phyloP scores from a whole-genome alignment of 495 filamentous ascomycete species.

The Podospora didyma region DNA sequence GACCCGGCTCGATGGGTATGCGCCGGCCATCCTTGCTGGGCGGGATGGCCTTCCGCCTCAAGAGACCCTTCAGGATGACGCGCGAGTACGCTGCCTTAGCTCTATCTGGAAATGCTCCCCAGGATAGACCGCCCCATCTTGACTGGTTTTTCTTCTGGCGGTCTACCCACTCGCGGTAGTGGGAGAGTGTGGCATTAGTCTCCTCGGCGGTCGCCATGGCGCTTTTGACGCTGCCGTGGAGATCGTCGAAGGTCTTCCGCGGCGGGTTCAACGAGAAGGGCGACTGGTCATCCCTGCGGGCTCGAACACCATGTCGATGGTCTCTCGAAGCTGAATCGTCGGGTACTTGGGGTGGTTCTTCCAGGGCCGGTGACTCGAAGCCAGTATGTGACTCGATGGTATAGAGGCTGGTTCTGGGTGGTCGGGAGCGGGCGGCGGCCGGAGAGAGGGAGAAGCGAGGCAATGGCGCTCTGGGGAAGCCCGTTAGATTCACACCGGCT shows the following conservation, averaged over 20 bases:
- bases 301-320: background rate
- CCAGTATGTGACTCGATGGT: slow-evolving; percentile 26
- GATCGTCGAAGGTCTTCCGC: slow-evolving; percentile 22
- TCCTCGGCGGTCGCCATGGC: slow-evolving; percentile 16
- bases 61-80: slow-evolving; percentile 41
- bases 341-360: background rate
- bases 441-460: background rate
- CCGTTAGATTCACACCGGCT: too few species aligned
- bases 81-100: slow-evolving; percentile 26
- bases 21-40: slow-evolving; percentile 55
- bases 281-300: background rate
- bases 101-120: slow-evolving; percentile 7
- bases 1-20: slow-evolving; percentile 54
- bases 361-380: too few species aligned
- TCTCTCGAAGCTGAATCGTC: background rate
- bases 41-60: slow-evolving; percentile 41
- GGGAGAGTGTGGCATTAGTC: slow-evolving; percentile 13
- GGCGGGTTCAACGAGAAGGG: slow-evolving; percentile 23
- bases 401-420: slow-evolving; percentile 18
- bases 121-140: slow-evolving; percentile 11
- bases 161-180: slow-evolving; percentile 20
- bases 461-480: too few species aligned
- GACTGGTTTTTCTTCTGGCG: slow-evolving; percentile 19
- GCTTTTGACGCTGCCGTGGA: slow-evolving; percentile 15
- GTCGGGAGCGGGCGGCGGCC: background rate